Conservation (phyloP, 805 yeast species). For the Nakazawaea wickerhamii region DNA sequence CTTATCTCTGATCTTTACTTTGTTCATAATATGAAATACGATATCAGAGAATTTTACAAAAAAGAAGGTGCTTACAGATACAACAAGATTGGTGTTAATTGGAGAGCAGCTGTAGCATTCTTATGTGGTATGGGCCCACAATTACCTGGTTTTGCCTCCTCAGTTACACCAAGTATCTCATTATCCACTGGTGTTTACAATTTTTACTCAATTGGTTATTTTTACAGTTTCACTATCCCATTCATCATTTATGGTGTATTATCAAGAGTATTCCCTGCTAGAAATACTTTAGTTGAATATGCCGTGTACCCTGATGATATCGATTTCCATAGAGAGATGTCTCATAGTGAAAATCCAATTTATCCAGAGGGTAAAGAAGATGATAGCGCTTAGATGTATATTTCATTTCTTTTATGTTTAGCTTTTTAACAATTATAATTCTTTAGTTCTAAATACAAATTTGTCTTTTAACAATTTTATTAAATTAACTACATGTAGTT, state of each 20-base stretch:
- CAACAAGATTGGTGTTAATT: conserved; percentile 18
- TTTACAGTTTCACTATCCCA: conserved; percentile 19
- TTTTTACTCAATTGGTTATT: conserved; percentile 12
- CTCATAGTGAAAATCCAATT: conserved; percentile 2
- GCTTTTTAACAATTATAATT: too few species aligned
- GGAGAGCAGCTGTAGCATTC: conserved; percentile 16
- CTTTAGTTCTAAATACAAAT: too few species aligned
- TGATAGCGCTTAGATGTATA: not conserved
- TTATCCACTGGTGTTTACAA: conserved; percentile 12
- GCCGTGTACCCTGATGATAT: conserved; percentile 7
- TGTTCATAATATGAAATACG: conserved; percentile 27
- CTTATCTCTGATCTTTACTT: conserved; percentile 20
- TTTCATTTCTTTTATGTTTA: not conserved
- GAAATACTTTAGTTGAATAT: not conserved
- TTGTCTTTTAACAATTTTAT: not conserved
- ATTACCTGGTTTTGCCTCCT: conserved; percentile 17
- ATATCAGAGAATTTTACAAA: conserved; percentile 21
- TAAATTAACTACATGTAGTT: too few species aligned
- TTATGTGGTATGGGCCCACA: conserved; percentile 16
- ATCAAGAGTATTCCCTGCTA: conserved; percentile 21
- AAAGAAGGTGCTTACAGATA: conserved; percentile 16
- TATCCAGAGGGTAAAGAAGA: not conserved
- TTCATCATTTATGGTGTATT: conserved; percentile 23
- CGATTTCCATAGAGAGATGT: conserved; percentile 5
- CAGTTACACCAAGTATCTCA: conserved; percentile 11